Evolutionary conservation across 1,284 basidiomycete genomes (phyloP), one percentile per base, ranked within the genome.

Genomic region (Cerrena zonata): DNA sequence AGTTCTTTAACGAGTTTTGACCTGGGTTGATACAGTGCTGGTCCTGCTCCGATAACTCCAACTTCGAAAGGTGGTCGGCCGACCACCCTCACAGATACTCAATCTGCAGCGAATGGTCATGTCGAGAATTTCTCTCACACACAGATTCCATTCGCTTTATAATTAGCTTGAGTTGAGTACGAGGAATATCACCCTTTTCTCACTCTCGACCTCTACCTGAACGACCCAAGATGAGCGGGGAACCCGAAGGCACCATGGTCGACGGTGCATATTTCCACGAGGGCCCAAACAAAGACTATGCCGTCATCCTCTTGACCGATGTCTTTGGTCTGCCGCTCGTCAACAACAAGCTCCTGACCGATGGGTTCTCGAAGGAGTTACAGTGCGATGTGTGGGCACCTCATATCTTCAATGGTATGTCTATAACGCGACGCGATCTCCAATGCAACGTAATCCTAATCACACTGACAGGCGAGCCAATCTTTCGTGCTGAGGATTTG

Each of bases 291-390:
- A 63, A 64, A 44, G 51, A 47, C 30, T 61, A 65, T 15, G 79
- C 80, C 5, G 61, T 86, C 27, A 62, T 88, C 13, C 62, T 82
- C 11, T 67, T 83, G 42, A 81, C 78, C 5, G 84, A 88, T 58
- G 74, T 69, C 1, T 86, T 84, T 55, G 81, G 80, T 1, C 68
- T 84, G 7, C 62, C 66, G 0, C 59, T 84, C 19, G 72, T 73
- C 40, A 86, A 85, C 61, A 70, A 70, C 58, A 85, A 82, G 60
- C 69, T 88, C 49, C 69, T 87, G 5, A 83, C 86, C 0, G 85
- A 87, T 61, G 64, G 68, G 21, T 65, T 84, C 23, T 74, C 83
- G 4, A 69, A 76, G 47, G 57, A 68, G 2, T 65, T 84, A 23
- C 69, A 70, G 3, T 74, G 83, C 49, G 77, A 83, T 53, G 82